A percentile compares a stretch with the other conserved stretches of the same genome.
Evolutionary conservation across 805 yeast genomes (phyloP).

Genomic region (Wickerhamiella sergipiensis): DNA sequence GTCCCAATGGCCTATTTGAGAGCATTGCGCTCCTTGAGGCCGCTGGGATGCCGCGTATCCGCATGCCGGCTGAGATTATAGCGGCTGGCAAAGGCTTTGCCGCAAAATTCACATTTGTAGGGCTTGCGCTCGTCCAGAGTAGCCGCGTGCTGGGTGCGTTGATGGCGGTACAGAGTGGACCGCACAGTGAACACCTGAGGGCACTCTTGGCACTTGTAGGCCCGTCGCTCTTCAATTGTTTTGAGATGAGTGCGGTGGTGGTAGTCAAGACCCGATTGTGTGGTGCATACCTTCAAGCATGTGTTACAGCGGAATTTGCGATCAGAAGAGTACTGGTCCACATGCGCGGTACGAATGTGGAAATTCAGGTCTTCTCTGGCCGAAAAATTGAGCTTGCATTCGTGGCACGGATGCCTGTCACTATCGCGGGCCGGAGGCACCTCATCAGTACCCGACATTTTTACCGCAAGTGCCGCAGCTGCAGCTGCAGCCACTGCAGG

Average conservation of each 20-base stretch:
- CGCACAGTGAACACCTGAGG: slow-evolving; percentile 1
- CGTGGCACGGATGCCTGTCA: not conserved
- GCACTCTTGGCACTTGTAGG: slow-evolving; percentile 2
- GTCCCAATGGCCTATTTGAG: not conserved
- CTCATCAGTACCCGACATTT: not conserved
- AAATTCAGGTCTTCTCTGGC: not conserved
- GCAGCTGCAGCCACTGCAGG: not conserved
- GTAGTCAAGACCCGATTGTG: slow-evolving; percentile 1
- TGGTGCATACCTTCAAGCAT: slow-evolving; percentile 1
- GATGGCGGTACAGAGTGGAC: slow-evolving; percentile 2
- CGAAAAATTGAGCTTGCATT: not conserved
- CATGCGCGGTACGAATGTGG: slow-evolving; percentile 1
- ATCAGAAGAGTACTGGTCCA: not conserved
- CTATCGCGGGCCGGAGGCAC: not conserved
- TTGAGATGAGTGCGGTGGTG: not conserved
- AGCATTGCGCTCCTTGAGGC: not conserved
- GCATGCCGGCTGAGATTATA: slow-evolving; percentile 2
- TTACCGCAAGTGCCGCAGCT: not conserved
- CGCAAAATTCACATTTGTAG: not conserved
- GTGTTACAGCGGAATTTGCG: slow-evolving; percentile 1
- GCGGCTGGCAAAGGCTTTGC: slow-evolving; percentile 1
- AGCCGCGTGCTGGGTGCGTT: slow-evolving; percentile 3
- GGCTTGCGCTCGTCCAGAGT: slow-evolving; percentile 2
- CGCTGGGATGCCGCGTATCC: not conserved
- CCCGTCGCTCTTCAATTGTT: slow-evolving; percentile 2